Percentiles rank a stretch among this genome's conserved stretches.
phyloP scores from a whole-genome alignment of 441 rosid genomes.

The Theobroma grandiflorum region DNA sequence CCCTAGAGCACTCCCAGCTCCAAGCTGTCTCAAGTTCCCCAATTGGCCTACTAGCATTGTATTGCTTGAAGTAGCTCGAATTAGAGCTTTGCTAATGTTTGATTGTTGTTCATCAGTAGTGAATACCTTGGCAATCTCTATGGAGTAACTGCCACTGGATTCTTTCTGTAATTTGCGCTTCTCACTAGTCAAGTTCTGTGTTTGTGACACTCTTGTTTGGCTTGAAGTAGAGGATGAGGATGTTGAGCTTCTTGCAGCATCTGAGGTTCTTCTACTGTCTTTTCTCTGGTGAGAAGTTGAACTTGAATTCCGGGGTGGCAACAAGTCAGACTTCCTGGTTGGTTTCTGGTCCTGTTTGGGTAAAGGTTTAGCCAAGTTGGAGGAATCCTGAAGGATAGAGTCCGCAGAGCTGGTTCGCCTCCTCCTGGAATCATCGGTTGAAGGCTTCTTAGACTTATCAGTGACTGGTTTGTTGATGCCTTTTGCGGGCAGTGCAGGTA shows the following conservation, averaged over 20 bases:
- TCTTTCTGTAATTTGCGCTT: constrained; percentile 31
- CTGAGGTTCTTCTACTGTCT: constrained; percentile 36
- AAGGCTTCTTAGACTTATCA: constrained; percentile 37
- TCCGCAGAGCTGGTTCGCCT: constrained; percentile 39
- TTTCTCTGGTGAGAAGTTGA: constrained; percentile 29
- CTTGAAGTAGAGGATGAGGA: constrained; percentile 47
- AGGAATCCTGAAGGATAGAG: constrained; percentile 26
- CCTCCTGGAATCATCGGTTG: constrained; percentile 38
- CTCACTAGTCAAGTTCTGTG: constrained; percentile 2
- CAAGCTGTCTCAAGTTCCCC: constrained; percentile 57
- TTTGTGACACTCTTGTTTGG: not conserved
- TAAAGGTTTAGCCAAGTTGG: constrained; percentile 34
- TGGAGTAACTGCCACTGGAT: constrained; percentile 34
- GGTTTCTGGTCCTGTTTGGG: constrained; percentile 42
- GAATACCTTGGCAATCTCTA: constrained; percentile 43
- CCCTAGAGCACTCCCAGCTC: constrained; percentile 27
- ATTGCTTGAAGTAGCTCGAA: constrained; percentile 52
- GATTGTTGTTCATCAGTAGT: constrained; percentile 30
- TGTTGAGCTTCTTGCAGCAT: constrained; percentile 51
- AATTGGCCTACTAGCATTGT: constrained; percentile 45
- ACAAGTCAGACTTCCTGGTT: constrained; percentile 29
- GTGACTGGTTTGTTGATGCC: constrained; percentile 16
- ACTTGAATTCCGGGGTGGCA: constrained; percentile 25
- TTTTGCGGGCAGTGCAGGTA: constrained; percentile 37
- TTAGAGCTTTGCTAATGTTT: constrained; percentile 41